These are phyloP conservation scores for Mucor saturninus DNA, from an alignment of 371 early-diverging fungal genomes.

Conservation along the genomic window DNA sequence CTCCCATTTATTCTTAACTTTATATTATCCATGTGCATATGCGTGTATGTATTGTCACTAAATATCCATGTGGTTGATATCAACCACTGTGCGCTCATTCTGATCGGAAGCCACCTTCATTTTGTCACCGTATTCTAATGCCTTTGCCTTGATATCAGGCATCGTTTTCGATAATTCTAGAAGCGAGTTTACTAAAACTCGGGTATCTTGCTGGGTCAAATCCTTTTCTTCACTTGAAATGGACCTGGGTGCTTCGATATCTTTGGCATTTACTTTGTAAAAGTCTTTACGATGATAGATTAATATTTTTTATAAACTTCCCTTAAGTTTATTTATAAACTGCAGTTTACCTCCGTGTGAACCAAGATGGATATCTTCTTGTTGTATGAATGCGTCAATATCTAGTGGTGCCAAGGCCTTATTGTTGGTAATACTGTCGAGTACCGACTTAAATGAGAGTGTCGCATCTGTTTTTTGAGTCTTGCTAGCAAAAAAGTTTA, in stretches of 20 bases:
- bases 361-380: background rate
- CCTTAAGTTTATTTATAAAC: background rate
- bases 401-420: background rate
- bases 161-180: slow-evolving; percentile 9
- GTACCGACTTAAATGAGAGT: slow-evolving; percentile 3
- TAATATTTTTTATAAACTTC: background rate
- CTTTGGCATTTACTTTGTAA: background rate
- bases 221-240: background rate
- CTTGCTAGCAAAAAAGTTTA: slow-evolving; percentile 6
- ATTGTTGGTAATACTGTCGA: background rate
- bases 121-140: slow-evolving; percentile 1
- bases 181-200: slow-evolving; percentile 4
- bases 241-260: background rate
- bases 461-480: slow-evolving; percentile 14
- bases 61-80: background rate
- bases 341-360: slow-evolving; percentile 6
- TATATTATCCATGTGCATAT: too few relatives aligned
- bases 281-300: slow-evolving; percentile 1
- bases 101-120: background rate
- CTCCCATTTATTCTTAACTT: too few relatives aligned
- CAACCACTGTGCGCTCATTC: background rate
- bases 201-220: background rate
- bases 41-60: background rate
- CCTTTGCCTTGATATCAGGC: slow-evolving; percentile 9
- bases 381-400: slow-evolving; percentile 9